Evolutionary conservation across 495 filamentous ascomycete genomes (phyloP).

Genomic region (Beverwykella pulmonaria): DNA sequence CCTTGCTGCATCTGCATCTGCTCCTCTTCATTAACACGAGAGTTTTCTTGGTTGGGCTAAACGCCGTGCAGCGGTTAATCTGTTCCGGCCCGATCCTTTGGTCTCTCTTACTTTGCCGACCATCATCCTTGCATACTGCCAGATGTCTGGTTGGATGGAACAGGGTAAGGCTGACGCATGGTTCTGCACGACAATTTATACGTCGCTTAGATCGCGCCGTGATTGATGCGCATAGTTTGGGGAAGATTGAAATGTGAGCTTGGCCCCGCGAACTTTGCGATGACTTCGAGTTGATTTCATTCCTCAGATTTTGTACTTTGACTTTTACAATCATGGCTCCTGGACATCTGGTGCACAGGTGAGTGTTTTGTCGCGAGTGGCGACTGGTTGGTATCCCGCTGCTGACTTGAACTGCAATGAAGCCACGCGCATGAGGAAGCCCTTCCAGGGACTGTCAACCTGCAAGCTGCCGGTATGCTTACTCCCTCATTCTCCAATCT

Average conservation of each 20-base stretch:
- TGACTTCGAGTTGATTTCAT: background rate
- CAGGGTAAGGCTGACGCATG: background rate
- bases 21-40: background rate
- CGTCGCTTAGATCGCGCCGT: background rate
- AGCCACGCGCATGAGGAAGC: constrained; percentile 63
- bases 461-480: constrained; percentile 44
- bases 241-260: constrained; percentile 16
- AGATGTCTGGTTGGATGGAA: background rate
- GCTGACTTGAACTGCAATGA: background rate
- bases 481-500: background rate
- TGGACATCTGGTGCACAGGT: constrained; percentile 13
- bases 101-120: background rate
- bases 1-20: background rate
- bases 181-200: background rate
- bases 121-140: background rate
- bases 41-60: background rate
- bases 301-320: background rate
- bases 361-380: background rate
- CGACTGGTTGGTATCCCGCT: background rate
- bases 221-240: background rate
- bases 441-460: constrained; percentile 61
- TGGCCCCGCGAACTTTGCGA: constrained; percentile 9
- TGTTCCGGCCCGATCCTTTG: background rate
- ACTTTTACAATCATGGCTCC: constrained; percentile 14
- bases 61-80: background rate